A percentile compares a stretch with the other conserved stretches of the same genome.
Evolutionary conservation across 192 early-diverging fungal genomes (phyloP).

Genomic region (Rhizoclosmatium sp.): DNA sequence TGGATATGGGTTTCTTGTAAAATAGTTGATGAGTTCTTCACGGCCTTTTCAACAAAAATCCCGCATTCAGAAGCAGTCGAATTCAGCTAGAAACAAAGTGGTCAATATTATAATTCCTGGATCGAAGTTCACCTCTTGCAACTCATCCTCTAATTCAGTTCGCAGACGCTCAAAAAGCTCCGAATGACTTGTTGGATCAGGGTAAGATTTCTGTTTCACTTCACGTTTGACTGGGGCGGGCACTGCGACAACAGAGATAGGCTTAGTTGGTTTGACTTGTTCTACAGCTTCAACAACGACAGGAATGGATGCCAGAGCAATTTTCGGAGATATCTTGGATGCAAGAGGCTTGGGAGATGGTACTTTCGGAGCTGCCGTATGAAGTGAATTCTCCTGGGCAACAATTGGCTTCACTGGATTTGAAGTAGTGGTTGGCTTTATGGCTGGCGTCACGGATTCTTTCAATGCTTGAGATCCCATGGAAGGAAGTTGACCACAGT

Average conservation of each 20-base stretch:
- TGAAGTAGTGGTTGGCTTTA: too few relatives aligned
- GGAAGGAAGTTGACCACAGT: too few relatives aligned
- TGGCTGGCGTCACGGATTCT: too few relatives aligned
- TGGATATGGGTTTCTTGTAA: conserved; percentile 22
- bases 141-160: conserved; percentile 27
- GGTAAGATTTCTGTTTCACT: background rate
- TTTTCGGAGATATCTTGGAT: background rate
- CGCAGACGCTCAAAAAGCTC: conserved; percentile 27
- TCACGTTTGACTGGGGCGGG: conserved; percentile 22
- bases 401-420: too few relatives aligned
- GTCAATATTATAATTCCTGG: background rate
- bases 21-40: conserved; percentile 1
- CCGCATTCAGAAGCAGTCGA: conserved; percentile 6
- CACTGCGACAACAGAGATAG: background rate
- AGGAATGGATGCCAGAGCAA: background rate
- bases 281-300: background rate
- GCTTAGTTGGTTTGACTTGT: background rate
- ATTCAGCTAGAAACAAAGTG: background rate
- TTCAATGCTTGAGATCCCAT: too few relatives aligned
- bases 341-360: too few relatives aligned
- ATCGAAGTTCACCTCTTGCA: conserved; percentile 22
- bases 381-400: too few relatives aligned
- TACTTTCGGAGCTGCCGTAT: too few relatives aligned
- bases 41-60: conserved; percentile 11
- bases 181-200: background rate